phyloP scores from a whole-genome alignment of 495 filamentous ascomycete genomes.

The Xylaria bambusicola region DNA sequence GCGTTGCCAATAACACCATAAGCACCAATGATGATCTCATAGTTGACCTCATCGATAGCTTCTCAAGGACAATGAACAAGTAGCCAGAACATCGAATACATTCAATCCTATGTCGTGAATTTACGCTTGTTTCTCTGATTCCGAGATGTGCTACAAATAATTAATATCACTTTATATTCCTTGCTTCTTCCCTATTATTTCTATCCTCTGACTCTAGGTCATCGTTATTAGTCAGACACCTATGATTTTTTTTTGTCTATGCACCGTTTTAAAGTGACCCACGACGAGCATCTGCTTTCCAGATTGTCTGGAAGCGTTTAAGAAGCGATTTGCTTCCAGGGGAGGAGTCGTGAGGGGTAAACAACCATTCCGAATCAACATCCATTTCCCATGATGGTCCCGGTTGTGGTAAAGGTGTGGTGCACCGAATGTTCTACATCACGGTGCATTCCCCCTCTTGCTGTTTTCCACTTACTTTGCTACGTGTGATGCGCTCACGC shows the following conservation, averaged over 20 bases:
- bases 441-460: constrained; percentile 82
- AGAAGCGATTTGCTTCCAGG: neutral
- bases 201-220: neutral
- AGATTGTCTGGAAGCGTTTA: constrained; percentile 1
- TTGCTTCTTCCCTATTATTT: neutral
- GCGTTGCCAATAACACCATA: too few relatives aligned
- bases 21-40: too few relatives aligned
- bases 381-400: constrained; percentile 8
- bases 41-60: too few relatives aligned
- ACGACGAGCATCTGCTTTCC: neutral
- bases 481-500: constrained; percentile 80
- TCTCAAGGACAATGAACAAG: too few relatives aligned
- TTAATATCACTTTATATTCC: neutral
- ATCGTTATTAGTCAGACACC: constrained; percentile 4
- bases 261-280: neutral
- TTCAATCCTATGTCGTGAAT: too few relatives aligned
- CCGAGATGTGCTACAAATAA: neutral
- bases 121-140: neutral
- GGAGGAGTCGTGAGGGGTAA: neutral
- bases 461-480: constrained; percentile 76
- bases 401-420: constrained; percentile 5
- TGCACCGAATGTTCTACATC: constrained; percentile 59
- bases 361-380: constrained; percentile 14
- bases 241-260: neutral
- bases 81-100: too few relatives aligned